Percentiles rank a stretch among this genome's conserved stretches.
Conservation (phyloP, 225 moss, liverwort and hornwort species). For the Marchantia paleacea region DNA sequence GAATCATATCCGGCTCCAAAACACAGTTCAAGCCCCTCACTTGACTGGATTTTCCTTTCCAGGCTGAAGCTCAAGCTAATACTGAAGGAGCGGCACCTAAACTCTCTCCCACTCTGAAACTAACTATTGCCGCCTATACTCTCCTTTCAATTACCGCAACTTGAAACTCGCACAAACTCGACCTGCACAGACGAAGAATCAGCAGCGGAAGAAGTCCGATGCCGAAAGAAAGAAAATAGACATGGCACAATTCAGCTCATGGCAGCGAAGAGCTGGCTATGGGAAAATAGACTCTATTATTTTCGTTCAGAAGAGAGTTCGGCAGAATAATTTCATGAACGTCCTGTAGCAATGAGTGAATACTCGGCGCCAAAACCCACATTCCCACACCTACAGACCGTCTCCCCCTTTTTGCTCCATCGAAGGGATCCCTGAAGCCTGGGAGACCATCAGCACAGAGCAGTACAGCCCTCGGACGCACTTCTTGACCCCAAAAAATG, state of each 20-base stretch:
- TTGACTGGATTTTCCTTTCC: background rate
- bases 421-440: conserved; percentile 5
- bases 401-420: background rate
- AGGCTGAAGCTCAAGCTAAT: background rate
- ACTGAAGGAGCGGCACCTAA: background rate
- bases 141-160: background rate
- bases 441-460: background rate
- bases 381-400: background rate
- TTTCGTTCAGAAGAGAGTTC: background rate
- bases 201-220: background rate
- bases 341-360: background rate
- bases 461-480: no score
- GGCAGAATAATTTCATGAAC: background rate
- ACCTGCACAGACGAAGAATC: background rate
- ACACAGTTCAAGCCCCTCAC: background rate
- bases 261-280: background rate
- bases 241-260: conserved; percentile 1
- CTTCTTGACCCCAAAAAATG: background rate
- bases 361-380: conserved; percentile 10
- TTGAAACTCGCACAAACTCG: background rate
- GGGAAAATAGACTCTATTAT: background rate
- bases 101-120: background rate
- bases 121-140: no score
- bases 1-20: background rate
- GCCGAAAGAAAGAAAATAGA: background rate